Evolutionary conservation across 2,329 filamentous ascomycete genomes (phyloP), one percentile per base, ranked within the genome.

Genomic region (Alternaria arborescens): DNA sequence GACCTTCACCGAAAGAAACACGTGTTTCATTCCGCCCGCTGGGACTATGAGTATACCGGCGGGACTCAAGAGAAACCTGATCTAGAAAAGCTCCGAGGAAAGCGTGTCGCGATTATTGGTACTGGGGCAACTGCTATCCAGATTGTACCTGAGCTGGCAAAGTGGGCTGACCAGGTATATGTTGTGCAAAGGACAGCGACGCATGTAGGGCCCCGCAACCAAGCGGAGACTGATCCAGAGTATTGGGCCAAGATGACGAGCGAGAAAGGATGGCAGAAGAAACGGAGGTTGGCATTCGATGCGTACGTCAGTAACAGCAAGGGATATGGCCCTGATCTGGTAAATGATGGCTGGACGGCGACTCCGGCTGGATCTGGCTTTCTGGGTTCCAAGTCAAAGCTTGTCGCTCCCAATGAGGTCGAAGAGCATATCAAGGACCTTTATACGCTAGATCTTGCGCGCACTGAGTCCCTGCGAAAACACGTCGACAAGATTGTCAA

Each of bases 161-260:
- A 81, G 50, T 84, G 78, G 59, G 81, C 83, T 0, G 81, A 84
- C 46, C 76, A 86, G 38, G 67, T 87, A 4, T 85, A 82, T 60
- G 84, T 88, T 18, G 81, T 87, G 66, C 85, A 88, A 70, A 81
- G 85, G 3, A 87, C 86, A 3, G 84, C 85, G 4, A 79, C 81
- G 1, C 73, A 74, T 0, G 77, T 84, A 5, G 77, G 77, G 28
- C 65, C 67, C 11, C 79, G 82, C 5, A 60, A 44, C 50, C 58
- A 41, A 63, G 62, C 2, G 60, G 67, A 30, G 32, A 62, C 20
- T 36, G 53, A 10, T 70, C 63, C 63, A 60, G 61, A n/a, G 58
- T 55, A n/a, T 34, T 52, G 14, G 8, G 36, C 36, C 8, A 22
- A 40, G 3, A 6, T 46, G 1, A 16, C 53, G 8, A 60, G 67